Conservation (phyloP, 768 basidiomycete genomes). For the Boletus subparvulus region DNA sequence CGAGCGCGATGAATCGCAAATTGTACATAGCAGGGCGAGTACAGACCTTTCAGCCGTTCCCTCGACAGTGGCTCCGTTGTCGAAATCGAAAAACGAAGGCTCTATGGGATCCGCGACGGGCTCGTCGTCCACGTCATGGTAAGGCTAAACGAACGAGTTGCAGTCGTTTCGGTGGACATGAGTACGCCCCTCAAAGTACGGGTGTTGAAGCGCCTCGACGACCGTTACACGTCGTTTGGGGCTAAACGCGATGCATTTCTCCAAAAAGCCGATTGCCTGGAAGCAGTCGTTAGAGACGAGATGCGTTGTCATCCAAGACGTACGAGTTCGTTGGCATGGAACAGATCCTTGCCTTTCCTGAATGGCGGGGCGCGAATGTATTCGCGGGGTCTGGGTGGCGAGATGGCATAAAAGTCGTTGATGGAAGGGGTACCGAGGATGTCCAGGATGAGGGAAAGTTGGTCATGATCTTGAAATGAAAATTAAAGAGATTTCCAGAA, state of each 20-base stretch:
- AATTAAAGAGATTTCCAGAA: no score
- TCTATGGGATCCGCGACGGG: conserved; percentile 75
- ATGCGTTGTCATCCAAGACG: not conserved
- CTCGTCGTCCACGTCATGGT: conserved; percentile 89
- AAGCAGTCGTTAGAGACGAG: not conserved
- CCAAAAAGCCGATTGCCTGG: conserved; percentile 75
- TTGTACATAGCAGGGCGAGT: no score
- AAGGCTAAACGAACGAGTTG: conserved; percentile 45
- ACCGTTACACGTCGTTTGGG: conserved; percentile 89
- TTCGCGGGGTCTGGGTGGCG: conserved; percentile 73
- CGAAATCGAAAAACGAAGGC: conserved; percentile 82
- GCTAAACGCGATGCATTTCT: conserved; percentile 78
- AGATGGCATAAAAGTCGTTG: conserved; percentile 93
- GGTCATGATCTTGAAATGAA: conserved; percentile 68
- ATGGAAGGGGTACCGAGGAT: conserved; percentile 89
- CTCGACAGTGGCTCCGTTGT: conserved; percentile 65
- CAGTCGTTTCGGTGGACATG: not conserved
- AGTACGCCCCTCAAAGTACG: conserved; percentile 71
- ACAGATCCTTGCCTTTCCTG: conserved; percentile 77
- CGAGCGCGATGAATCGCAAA: not conserved
- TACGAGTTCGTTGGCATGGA: conserved; percentile 70
- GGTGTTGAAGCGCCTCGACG: conserved; percentile 83
- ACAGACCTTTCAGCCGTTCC: conserved; percentile 65
- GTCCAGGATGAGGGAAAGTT: conserved; percentile 88
- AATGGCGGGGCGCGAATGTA: conserved; percentile 90